These are phyloP conservation scores for Chlorella sp. DNA, from an alignment of 139 green algal species.

Conservation along the genomic window DNA sequence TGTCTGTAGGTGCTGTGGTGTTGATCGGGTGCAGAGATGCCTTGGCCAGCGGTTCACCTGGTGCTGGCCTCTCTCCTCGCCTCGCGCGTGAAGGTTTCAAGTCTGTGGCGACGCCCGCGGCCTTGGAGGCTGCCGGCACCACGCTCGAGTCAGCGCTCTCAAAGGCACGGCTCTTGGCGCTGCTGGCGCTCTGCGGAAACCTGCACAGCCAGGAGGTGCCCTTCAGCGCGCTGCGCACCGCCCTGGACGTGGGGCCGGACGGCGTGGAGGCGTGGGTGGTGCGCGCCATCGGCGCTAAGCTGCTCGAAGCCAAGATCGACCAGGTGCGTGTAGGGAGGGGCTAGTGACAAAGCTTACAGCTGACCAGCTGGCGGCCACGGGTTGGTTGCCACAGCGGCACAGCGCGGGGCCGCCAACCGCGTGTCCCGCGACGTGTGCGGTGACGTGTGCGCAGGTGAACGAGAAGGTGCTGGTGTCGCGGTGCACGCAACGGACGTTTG, in stretches of 20 bases:
- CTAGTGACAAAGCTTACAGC: too few species aligned
- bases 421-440: neutral
- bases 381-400: neutral
- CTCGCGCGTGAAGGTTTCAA: too few species aligned
- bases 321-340: conserved; percentile 19
- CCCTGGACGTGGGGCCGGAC: conserved; percentile 38
- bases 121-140: conserved; percentile 21
- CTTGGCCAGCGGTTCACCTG: too few species aligned
- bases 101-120: conserved; percentile 16
- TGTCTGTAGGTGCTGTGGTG: too few species aligned
- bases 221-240: neutral
- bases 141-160: conserved; percentile 21
- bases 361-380: too few species aligned
- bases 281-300: conserved; percentile 41
- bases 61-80: too few species aligned
- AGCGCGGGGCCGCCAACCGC: neutral
- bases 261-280: conserved; percentile 44
- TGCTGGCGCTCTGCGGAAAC: conserved; percentile 28
- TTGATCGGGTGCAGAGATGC: too few species aligned
- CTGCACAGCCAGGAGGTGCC: conserved; percentile 10
- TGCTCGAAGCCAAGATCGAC: conserved; percentile 50
- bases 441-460: conserved; percentile 8
- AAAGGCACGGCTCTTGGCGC: conserved; percentile 43
- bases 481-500: conserved; percentile 41
- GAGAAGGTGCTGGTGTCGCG: conserved; percentile 24